Evolutionary conservation across 2,329 filamentous ascomycete genomes (phyloP).

Genomic region (Diaporthe humulicola): DNA sequence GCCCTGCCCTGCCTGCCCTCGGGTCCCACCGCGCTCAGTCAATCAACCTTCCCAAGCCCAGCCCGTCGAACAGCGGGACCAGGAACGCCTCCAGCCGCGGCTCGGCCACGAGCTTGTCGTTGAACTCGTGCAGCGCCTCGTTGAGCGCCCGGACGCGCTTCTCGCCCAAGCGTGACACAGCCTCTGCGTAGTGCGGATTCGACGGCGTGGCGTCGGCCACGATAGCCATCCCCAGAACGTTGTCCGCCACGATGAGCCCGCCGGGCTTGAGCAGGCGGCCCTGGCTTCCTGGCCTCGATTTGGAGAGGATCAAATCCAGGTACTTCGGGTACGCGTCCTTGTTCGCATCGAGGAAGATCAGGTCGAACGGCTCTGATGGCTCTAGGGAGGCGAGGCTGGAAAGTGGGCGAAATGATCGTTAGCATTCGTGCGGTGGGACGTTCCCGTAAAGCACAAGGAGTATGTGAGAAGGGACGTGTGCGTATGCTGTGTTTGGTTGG

Average conservation of each 20-base stretch:
- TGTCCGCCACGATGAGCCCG: conserved; percentile 68
- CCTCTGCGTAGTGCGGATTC: conserved; percentile 47
- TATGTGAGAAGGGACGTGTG: not conserved
- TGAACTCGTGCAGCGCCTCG: conserved; percentile 49
- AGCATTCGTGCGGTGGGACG: not conserved
- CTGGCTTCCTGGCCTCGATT: conserved; percentile 54
- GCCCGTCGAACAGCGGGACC: conserved; percentile 55
- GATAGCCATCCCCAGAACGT: conserved; percentile 62
- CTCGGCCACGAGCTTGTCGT: conserved; percentile 48
- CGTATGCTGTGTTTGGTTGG: not conserved
- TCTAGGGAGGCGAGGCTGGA: conserved; percentile 51
- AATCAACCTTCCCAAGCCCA: conserved; percentile 48
- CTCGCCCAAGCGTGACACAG: conserved; percentile 31
- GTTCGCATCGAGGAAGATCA: conserved; percentile 68
- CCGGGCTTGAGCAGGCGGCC: conserved; percentile 60
- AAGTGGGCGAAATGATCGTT: not conserved
- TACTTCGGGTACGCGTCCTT: conserved; percentile 66
- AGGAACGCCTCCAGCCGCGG: conserved; percentile 52
- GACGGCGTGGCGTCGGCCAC: conserved; percentile 55
- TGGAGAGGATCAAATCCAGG: conserved; percentile 58
- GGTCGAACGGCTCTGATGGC: conserved; percentile 60
- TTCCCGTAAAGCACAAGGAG: not conserved
- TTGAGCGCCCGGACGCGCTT: conserved; percentile 26
- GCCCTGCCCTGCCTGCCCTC: not conserved
- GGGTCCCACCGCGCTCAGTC: conserved; percentile 37